Evolutionary conservation across 768 basidiomycete species (phyloP).

Genomic region (Pleurotus sapidus): DNA sequence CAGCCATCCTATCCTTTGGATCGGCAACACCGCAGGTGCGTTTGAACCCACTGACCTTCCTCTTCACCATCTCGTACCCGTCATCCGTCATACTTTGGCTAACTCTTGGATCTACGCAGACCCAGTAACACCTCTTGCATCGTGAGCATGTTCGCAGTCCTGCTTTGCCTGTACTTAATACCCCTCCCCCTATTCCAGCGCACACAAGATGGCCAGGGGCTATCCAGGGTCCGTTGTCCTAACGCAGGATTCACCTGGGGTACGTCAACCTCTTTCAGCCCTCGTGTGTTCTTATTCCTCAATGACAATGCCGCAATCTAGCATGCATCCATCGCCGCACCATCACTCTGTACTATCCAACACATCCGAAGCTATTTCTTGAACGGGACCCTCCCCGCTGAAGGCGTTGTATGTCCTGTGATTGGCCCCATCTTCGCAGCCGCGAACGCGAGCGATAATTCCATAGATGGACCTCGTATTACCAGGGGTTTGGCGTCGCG

Average conservation of each 20-base stretch:
- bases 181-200: conserved; percentile 25
- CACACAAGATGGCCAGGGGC: conserved; percentile 33
- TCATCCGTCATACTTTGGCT: background rate
- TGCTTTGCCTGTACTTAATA: background rate
- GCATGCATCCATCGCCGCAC: conserved; percentile 18
- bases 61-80: background rate
- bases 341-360: conserved; percentile 20
- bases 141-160: background rate
- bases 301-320: background rate
- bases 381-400: conserved; percentile 34
- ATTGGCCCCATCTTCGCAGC: conserved; percentile 23
- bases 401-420: conserved; percentile 36
- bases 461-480: too few relatives aligned
- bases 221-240: conserved; percentile 37
- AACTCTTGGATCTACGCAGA: conserved; percentile 1
- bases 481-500: too few relatives aligned
- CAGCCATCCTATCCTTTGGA: conserved; percentile 35
- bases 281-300: background rate
- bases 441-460: too few relatives aligned
- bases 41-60: too few relatives aligned
- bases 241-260: conserved; percentile 42
- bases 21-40: conserved; percentile 38
- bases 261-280: conserved; percentile 15
- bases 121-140: conserved; percentile 15
- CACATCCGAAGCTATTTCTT: conserved; percentile 37